Evolutionary conservation across 148 eudicot species (phyloP).

Genomic region (Rhododendron ferrugineum): DNA sequence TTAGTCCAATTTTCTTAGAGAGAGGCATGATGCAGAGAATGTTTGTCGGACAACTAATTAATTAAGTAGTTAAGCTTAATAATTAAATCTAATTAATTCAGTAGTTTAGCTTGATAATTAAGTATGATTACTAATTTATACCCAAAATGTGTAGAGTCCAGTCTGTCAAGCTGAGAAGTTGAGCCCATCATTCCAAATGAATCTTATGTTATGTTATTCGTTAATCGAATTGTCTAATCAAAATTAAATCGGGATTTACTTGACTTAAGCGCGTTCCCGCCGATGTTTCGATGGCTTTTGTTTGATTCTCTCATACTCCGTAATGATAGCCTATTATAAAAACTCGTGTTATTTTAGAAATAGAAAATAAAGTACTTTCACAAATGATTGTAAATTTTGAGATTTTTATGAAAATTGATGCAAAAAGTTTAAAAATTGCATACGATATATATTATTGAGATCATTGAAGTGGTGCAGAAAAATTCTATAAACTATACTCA

Average conservation of each 20-base stretch:
- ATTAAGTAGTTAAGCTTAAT: not conserved
- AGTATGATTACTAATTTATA: not conserved
- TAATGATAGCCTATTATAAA: not conserved
- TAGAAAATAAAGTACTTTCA: not conserved
- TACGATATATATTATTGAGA: too few relatives aligned
- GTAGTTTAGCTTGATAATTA: not conserved
- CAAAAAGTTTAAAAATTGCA: not conserved
- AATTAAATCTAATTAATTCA: not conserved
- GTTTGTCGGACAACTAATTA: constrained; percentile 5
- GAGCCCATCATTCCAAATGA: constrained; percentile 5
- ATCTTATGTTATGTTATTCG: not conserved
- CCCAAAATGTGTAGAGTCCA: not conserved
- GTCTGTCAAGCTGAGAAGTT: constrained; percentile 12
- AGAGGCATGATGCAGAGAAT: not conserved
- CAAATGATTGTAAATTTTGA: not conserved
- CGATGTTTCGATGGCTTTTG: not conserved
- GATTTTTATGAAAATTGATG: not conserved
- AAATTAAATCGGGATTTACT: not conserved
- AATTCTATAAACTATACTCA: too few relatives aligned
- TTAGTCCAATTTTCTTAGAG: not conserved
- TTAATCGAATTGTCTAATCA: not conserved
- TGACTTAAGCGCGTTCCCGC: not conserved
- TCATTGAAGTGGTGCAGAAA: not conserved
- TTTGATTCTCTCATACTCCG: not conserved
- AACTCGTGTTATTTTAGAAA: not conserved